A percentile compares a stretch with the other conserved stretches of the same genome.
phyloP scores from a whole-genome alignment of 306 rosid genomes.

The Acacia acuminata region DNA sequence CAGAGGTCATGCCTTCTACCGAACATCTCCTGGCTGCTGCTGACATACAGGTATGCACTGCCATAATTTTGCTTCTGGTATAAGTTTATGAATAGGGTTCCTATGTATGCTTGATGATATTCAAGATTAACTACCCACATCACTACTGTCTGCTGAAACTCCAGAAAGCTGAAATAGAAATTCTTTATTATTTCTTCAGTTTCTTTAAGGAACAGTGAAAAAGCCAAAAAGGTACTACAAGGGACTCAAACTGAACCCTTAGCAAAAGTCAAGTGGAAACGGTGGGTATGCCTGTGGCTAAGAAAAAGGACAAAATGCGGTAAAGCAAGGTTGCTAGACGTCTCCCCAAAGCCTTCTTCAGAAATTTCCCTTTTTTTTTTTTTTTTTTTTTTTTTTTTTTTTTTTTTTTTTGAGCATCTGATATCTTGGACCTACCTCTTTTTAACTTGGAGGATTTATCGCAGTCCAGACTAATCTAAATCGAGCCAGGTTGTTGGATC shows the following conservation, averaged over 20 bases:
- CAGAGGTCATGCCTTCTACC: constrained; percentile 83
- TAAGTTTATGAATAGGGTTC: constrained; percentile 23
- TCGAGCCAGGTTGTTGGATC: too few relatives aligned
- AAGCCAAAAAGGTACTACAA: not conserved
- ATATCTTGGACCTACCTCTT: too few relatives aligned
- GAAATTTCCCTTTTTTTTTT: too few relatives aligned
- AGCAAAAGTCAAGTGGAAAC: not conserved
- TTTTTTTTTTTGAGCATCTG: too few relatives aligned
- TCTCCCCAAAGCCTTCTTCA: not conserved
- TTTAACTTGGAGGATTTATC: too few relatives aligned
- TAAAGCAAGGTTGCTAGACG: not conserved
- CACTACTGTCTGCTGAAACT: not conserved
- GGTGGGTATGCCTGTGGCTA: not conserved
- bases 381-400: too few relatives aligned
- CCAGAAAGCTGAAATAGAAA: not conserved
- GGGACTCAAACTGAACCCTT: not conserved
- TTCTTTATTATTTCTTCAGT: not conserved
- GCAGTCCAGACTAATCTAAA: too few relatives aligned
- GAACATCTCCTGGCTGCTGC: constrained; percentile 77
- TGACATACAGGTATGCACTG: constrained; percentile 71
- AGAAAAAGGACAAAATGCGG: not conserved
- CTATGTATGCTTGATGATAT: constrained; percentile 16
- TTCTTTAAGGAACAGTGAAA: not conserved
- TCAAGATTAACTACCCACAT: constrained; percentile 4
- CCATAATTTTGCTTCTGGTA: constrained; percentile 11